These are phyloP conservation scores for Kluyveromyces dobzhanskii DNA, from an alignment of 805 yeast species.

Conservation along the genomic window DNA sequence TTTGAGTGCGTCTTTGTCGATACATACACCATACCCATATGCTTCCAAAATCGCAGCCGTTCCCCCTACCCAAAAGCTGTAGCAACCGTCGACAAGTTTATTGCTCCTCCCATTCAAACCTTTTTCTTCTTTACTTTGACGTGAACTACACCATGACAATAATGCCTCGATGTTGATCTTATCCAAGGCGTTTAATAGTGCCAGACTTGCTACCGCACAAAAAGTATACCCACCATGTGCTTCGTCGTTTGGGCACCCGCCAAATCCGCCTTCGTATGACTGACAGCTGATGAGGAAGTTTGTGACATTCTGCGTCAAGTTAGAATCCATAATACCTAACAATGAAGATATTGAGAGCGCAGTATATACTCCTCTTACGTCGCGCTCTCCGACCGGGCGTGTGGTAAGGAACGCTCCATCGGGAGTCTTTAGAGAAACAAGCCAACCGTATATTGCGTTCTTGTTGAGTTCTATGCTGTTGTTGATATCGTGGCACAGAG, in stretches of 20 bases:
- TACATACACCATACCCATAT: constrained; percentile 22
- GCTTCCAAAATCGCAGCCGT: constrained; percentile 44
- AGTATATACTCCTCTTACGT: constrained; percentile 80
- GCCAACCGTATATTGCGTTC: constrained; percentile 49
- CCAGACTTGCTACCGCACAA: constrained; percentile 70
- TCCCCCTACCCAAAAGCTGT: constrained; percentile 93
- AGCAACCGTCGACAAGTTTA: constrained; percentile 93
- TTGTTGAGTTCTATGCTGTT: constrained; percentile 41
- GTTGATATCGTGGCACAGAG: constrained; percentile 39
- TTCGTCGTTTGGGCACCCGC: constrained; percentile 74
- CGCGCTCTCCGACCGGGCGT: constrained; percentile 60
- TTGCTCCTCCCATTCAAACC: constrained; percentile 88
- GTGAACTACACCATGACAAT: constrained; percentile 56
- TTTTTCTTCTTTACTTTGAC: constrained; percentile 72
- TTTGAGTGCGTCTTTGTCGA: constrained; percentile 51
- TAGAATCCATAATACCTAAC: constrained; percentile 53
- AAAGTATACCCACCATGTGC: constrained; percentile 97
- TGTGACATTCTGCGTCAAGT: constrained; percentile 42
- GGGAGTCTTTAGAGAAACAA: constrained; percentile 47
- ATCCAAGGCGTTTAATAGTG: constrained; percentile 36
- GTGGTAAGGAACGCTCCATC: constrained; percentile 62
- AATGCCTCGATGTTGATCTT: constrained; percentile 42
- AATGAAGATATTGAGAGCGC: constrained; percentile 67
- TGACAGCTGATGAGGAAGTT: constrained; percentile 68
- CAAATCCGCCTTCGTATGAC: constrained; percentile 93